Percentiles rank a stretch among this genome's conserved stretches.
Evolutionary conservation across 75 land plant genomes (phyloP).

Genomic region (Chamaecyparis obtusa): DNA sequence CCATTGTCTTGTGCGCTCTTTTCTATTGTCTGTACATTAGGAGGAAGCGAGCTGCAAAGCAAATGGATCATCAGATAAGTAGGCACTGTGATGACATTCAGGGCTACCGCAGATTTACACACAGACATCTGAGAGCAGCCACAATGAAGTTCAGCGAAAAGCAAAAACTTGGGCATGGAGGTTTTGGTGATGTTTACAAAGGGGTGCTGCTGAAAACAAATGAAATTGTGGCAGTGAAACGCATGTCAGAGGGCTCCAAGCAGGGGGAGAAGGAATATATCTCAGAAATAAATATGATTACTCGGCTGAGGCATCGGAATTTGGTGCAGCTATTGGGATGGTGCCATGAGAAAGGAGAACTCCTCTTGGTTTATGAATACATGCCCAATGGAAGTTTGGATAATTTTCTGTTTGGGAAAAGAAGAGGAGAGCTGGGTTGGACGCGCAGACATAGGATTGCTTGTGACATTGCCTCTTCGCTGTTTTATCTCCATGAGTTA

Average conservation of each 20-base stretch:
- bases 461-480: slow-evolving; percentile 30
- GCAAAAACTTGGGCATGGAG: slow-evolving; percentile 37
- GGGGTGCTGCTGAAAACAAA: slow-evolving; percentile 20
- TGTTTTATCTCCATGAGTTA: slow-evolving; percentile 47
- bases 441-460: slow-evolving; percentile 18
- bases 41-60: background rate
- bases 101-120: slow-evolving; percentile 6
- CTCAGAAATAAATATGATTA: slow-evolving; percentile 29
- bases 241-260: slow-evolving; percentile 17
- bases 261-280: slow-evolving; percentile 41
- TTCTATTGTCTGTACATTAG: background rate
- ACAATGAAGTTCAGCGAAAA: slow-evolving; percentile 32
- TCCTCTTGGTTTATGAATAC: slow-evolving; percentile 48
- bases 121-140: slow-evolving; percentile 26
- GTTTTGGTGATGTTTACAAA: slow-evolving; percentile 40
- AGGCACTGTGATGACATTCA: background rate
- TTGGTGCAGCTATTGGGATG: slow-evolving; percentile 43
- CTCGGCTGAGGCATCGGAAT: slow-evolving; percentile 36
- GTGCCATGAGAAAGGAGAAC: slow-evolving; percentile 31
- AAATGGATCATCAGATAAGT: background rate
- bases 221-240: slow-evolving; percentile 35
- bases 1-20: too few species aligned
- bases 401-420: slow-evolving; percentile 12
- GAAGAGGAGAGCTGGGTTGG: slow-evolving; percentile 15
- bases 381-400: slow-evolving; percentile 41